phyloP scores from a whole-genome alignment of 2,329 filamentous ascomycete genomes.

The Lachnellula subtilissima region DNA sequence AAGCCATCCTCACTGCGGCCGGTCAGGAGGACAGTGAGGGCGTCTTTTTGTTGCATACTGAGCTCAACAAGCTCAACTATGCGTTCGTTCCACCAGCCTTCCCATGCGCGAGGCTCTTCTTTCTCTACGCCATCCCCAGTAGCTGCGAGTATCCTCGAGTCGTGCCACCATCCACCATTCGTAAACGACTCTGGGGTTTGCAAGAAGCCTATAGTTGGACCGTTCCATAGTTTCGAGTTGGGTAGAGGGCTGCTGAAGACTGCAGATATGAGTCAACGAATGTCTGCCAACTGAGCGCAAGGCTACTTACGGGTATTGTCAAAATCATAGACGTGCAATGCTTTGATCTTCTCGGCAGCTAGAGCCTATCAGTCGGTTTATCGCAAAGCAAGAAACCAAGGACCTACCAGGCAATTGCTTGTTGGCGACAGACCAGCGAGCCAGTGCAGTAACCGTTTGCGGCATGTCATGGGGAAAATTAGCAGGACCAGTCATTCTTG shows the following conservation, averaged over 20 bases:
- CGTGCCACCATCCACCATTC: slow-evolving; percentile 96
- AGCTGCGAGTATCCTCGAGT: slow-evolving; percentile 75
- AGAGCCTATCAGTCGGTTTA: slow-evolving; percentile 14
- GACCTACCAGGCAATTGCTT: slow-evolving; percentile 62
- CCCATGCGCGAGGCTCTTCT: slow-evolving; percentile 81
- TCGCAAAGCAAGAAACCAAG: slow-evolving; percentile 17
- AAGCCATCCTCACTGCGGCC: slow-evolving; percentile 78
- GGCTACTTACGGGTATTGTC: slow-evolving; percentile 76
- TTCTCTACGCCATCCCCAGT: slow-evolving; percentile 77
- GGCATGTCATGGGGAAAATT: slow-evolving; percentile 15
- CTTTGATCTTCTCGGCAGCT: slow-evolving; percentile 65
- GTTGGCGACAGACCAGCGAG: slow-evolving; percentile 77
- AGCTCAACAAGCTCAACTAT: slow-evolving; percentile 76
- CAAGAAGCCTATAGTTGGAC: slow-evolving; percentile 69
- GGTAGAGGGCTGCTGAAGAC: slow-evolving; percentile 90
- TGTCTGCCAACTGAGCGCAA: background rate
- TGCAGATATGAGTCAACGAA: slow-evolving; percentile 33
- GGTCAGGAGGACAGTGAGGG: slow-evolving; percentile 79
- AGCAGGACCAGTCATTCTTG: slow-evolving; percentile 13
- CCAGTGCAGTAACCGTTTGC: slow-evolving; percentile 66
- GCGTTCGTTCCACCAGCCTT: slow-evolving; percentile 95
- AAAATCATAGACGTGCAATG: slow-evolving; percentile 93
- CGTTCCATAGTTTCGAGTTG: slow-evolving; percentile 83
- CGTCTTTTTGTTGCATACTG: slow-evolving; percentile 78
- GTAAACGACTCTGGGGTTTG: slow-evolving; percentile 70